phyloP scores from a whole-genome alignment of 1,139 yeast species.

The Pichia sp. region DNA sequence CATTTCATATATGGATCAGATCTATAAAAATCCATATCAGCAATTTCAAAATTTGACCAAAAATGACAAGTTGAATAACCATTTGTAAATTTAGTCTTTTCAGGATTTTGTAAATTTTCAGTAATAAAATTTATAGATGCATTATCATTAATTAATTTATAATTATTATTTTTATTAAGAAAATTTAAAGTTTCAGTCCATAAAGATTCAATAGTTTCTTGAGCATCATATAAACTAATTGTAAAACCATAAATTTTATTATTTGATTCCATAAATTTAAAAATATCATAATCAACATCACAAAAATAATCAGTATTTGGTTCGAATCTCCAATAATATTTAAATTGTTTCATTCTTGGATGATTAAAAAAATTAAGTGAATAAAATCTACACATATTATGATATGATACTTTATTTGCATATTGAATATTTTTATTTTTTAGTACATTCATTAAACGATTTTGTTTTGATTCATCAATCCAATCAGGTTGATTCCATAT shows the following conservation, averaged over 20 bases:
- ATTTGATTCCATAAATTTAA: constrained; percentile 63
- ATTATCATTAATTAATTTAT: constrained; percentile 51
- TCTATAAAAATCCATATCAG: constrained; percentile 73
- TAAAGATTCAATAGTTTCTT: constrained; percentile 52
- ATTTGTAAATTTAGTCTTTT: constrained; percentile 43
- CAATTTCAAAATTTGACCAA: constrained; percentile 85
- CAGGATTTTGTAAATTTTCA: constrained; percentile 59
- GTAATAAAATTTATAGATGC: constrained; percentile 70
- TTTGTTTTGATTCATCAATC: constrained; percentile 44
- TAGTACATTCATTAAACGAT: constrained; percentile 37
- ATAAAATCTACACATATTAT: constrained; percentile 74
- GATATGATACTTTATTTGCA: constrained; percentile 59
- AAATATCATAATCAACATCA: constrained; percentile 67
- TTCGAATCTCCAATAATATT: constrained; percentile 76
- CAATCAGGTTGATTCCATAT: constrained; percentile 61
- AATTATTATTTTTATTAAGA: constrained; percentile 24
- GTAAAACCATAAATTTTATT: constrained; percentile 66
- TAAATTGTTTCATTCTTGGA: constrained; percentile 49
- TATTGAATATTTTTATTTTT: constrained; percentile 50
- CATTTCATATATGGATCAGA: constrained; percentile 58
- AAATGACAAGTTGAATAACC: constrained; percentile 85
- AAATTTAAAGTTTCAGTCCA: constrained; percentile 68
- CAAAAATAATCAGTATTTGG: constrained; percentile 67
- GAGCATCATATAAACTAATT: constrained; percentile 61
- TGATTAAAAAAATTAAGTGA: constrained; percentile 59